phyloP scores from a whole-genome alignment of 306 rosid genomes.

The Cyamopsis tetragonoloba region DNA sequence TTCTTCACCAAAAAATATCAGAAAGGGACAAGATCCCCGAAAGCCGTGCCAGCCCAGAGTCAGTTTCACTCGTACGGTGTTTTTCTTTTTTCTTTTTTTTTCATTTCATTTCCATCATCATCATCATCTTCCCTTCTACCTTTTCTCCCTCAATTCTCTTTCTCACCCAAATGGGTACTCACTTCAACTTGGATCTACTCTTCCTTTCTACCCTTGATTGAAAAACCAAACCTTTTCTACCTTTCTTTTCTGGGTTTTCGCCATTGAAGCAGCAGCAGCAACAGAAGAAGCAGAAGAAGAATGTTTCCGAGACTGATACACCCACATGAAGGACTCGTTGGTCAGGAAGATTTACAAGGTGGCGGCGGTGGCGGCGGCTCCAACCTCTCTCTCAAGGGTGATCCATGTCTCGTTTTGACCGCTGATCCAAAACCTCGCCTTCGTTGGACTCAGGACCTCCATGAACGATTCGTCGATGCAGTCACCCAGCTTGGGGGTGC shows the following conservation, averaged over 20 bases:
- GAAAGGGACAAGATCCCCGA: slow-evolving; percentile 52
- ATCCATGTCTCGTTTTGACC: slow-evolving; percentile 88
- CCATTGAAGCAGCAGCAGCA: slow-evolving; percentile 9
- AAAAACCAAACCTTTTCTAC: neutral
- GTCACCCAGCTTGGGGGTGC: slow-evolving; percentile 97
- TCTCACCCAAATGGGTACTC: slow-evolving; percentile 17
- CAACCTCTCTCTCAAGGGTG: slow-evolving; percentile 47
- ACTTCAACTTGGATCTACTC: slow-evolving; percentile 14
- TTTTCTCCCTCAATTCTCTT: neutral
- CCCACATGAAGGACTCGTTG: slow-evolving; percentile 47
- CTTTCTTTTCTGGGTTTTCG: slow-evolving; percentile 3
- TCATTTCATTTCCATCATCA: neutral
- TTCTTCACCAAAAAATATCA: slow-evolving; percentile 25
- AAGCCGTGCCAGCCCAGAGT: slow-evolving; percentile 42
- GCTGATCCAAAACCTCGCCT: slow-evolving; percentile 99
- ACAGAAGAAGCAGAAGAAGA: slow-evolving; percentile 9
- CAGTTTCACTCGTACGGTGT: slow-evolving; percentile 28
- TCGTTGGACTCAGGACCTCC: slow-evolving; percentile 98
- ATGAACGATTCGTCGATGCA: slow-evolving; percentile 91
- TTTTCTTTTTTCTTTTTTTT: neutral
- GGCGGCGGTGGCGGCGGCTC: slow-evolving; percentile 9
- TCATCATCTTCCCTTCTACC: neutral
- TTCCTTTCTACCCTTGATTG: neutral
- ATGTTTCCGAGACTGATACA: slow-evolving; percentile 81
- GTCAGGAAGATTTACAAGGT: slow-evolving; percentile 53